These are phyloP conservation scores for Thalassiosira profunda DNA, from an alignment of 108 stramenopile genomes.

Conservation along the genomic window DNA sequence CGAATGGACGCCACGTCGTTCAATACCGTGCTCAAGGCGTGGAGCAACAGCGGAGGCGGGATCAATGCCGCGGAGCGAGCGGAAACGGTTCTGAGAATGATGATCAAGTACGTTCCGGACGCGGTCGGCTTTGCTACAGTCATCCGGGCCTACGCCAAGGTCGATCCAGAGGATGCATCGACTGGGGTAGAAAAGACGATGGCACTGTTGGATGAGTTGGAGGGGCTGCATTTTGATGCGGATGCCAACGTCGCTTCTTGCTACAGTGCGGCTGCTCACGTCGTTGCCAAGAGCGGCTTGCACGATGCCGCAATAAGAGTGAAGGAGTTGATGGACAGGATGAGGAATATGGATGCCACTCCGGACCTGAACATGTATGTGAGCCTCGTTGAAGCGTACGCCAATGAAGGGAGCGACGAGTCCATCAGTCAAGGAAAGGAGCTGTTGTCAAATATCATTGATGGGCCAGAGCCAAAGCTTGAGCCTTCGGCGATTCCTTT, in stretches of 20 bases:
- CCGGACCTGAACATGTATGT: slow-evolving; percentile 27
- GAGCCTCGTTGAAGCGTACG: slow-evolving; percentile 18
- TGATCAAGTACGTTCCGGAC: slow-evolving; percentile 36
- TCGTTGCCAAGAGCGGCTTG: slow-evolving; percentile 17
- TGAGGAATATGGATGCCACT: slow-evolving; percentile 40
- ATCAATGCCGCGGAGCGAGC: slow-evolving; percentile 39
- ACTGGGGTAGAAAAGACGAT: slow-evolving; percentile 19
- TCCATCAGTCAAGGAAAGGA: slow-evolving; percentile 16
- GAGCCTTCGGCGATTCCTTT: slow-evolving; percentile 23
- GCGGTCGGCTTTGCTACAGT: slow-evolving; percentile 35
- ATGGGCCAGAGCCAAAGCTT: not conserved
- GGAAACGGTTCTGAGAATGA: slow-evolving; percentile 27
- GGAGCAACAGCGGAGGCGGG: slow-evolving; percentile 39
- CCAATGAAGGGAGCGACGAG: not conserved
- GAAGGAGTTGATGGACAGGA: slow-evolving; percentile 28
- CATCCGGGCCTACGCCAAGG: slow-evolving; percentile 45
- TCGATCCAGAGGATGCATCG: slow-evolving; percentile 1
- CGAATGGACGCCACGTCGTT: slow-evolving; percentile 35
- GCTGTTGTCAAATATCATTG: slow-evolving; percentile 15
- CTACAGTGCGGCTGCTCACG: slow-evolving; percentile 39
- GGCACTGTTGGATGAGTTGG: slow-evolving; percentile 34
- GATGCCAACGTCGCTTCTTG: slow-evolving; percentile 27
- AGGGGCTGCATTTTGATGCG: slow-evolving; percentile 21
- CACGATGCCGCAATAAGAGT: slow-evolving; percentile 17
- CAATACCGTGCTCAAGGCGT: slow-evolving; percentile 51